Evolutionary conservation across 2,329 filamentous ascomycete species (phyloP), one percentile per base, ranked within the genome.

Genomic region (Aspergillus flavus): DNA sequence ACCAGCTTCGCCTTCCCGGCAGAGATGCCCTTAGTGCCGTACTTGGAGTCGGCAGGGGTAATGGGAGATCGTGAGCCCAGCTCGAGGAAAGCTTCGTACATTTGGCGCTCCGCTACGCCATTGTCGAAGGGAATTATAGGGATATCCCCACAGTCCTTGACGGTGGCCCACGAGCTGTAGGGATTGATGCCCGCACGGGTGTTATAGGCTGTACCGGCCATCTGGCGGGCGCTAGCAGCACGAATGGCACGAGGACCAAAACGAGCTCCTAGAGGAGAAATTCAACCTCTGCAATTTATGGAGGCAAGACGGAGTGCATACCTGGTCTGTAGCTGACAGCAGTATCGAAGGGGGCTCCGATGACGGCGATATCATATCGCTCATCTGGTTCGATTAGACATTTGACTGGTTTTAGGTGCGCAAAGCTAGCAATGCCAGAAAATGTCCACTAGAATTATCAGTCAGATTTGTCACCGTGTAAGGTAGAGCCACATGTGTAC

Each of bases 111-210:
- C 0, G 94, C 94, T 19, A 96, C 82, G 1, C 83, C 87, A 75
- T 97, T 97, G 80, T 97, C 93, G 70, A 96, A 90, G 0, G 93
- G 93, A 0, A 90, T 92, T 68, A 96, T 84, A 32, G 94, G 93
- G 61, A 97, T 93, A 75, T 97, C 94, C 54, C 94, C 94, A 76
- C 94, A 97, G 81, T 97, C 94, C 57, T 94, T 82, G 63, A 97
- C 87, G 45, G 82, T 87, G 0, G 91, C 91, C 90, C 91, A 94
- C 60, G 86, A 90, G 46, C 83, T 82, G 80, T 95, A 97, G 0
- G 94, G 93, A 77, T 97, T 97, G 68, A 97, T 85, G 45, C 85
- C 85, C 1, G 92, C 93, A 26, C 93, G 88, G 2, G 91, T 87
- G 78, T 97, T 97, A 85, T 91, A 93, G 73, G 90, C 91, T 48